Evolutionary conservation across 2,329 filamentous ascomycete species (phyloP), one percentile per base, ranked within the genome.

Genomic region (Fusarium fracticaudum): DNA sequence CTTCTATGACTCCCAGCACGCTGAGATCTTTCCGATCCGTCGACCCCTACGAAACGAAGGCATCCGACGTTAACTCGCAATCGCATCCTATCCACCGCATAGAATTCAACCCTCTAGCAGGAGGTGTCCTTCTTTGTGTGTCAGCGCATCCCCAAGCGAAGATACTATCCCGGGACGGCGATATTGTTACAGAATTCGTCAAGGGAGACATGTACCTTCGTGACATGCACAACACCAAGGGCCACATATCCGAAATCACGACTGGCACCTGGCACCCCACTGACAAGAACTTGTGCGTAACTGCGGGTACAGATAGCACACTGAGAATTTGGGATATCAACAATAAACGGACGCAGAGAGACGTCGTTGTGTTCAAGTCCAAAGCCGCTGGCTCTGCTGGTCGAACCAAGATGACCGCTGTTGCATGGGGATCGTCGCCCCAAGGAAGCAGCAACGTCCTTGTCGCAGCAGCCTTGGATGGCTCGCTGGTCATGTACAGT

Each of bases 151-250:
- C 96, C 4, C 96, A 98, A 81, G 94, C 96, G 18, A 95, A 95
- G 81, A 91, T 99, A 31, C 88, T 98, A 81, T 94, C 91, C 77
- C 91, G 96, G 78, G 96, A 99, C 84, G 96, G 96, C 44, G 94
- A 97, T 50, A 88, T 93, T 13, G 78, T 97, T 55, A 92, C 92
- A 3, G 95, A 98, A 79, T 98, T 98, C 75, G 92, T 95, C 76
- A 99, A 99, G 84, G 96, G 96, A 51, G 96, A 99, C 81, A 98
- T 98, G 95, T 99, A 99, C 79, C 85, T 99, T 75, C 90, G 96
- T 62, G 96, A 99, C 81, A 97, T 98, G 93, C 91, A 98, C 83
- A 95, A 98, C 81, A 99, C 96, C 9, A 98, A 98, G 81, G 96
- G 96, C 3, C 96, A 99, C 83, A 91, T 98, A 60, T 95, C 95